These are phyloP conservation scores for Diaporthe vexans DNA, from an alignment of 2,329 filamentous ascomycete species.

Conservation along the genomic window DNA sequence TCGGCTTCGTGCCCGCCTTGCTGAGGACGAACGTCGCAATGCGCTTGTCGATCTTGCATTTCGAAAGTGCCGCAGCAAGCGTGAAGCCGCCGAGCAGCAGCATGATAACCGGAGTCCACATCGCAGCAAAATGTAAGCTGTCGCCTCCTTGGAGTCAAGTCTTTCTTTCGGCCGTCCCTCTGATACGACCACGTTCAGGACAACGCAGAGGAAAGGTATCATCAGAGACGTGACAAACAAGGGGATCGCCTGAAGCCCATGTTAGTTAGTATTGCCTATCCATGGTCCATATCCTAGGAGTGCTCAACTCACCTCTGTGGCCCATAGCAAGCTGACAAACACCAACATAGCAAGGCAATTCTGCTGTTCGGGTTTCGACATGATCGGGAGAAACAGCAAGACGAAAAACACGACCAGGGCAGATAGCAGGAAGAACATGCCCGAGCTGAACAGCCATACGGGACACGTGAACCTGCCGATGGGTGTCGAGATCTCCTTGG, in stretches of 20 bases:
- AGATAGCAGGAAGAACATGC: constrained; percentile 81
- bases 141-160: constrained; percentile 84
- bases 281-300: neutral
- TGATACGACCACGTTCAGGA: constrained; percentile 85
- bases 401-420: constrained; percentile 81
- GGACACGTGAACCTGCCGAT: constrained; percentile 83
- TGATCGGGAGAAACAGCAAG: constrained; percentile 82
- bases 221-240: constrained; percentile 95
- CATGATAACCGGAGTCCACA: constrained; percentile 99
- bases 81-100: constrained; percentile 95
- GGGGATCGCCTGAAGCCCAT: constrained; percentile 79
- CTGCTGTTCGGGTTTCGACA: constrained; percentile 91
- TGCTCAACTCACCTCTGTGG: constrained; percentile 79
- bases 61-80: constrained; percentile 92
- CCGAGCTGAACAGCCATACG: constrained; percentile 85
- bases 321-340: constrained; percentile 95
- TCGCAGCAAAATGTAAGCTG: constrained; percentile 87
- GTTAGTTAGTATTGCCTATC: constrained; percentile 27
- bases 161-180: constrained; percentile 77
- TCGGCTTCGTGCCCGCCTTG: constrained; percentile 92
- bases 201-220: constrained; percentile 92
- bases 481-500: constrained; percentile 82
- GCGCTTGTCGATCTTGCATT: constrained; percentile 97
- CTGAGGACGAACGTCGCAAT: constrained; percentile 96
- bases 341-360: constrained; percentile 95